phyloP scores from a whole-genome alignment of 2,329 filamentous ascomycete genomes.

The Colletotrichum sp. region DNA sequence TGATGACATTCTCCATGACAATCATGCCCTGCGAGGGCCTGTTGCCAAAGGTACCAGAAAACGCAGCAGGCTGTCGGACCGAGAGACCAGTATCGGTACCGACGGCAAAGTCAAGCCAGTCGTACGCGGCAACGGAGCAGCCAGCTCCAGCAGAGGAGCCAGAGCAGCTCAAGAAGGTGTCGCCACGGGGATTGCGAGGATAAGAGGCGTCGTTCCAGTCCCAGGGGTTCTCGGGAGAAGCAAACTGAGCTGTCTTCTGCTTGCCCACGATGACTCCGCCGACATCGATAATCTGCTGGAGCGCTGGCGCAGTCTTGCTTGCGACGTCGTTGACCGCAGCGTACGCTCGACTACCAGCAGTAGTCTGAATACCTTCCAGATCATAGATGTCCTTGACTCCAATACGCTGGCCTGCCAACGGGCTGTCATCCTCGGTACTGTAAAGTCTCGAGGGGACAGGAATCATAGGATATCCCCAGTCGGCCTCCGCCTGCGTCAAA shows the following conservation, averaged over 20 bases:
- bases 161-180: conserved; percentile 43
- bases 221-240: conserved; percentile 41
- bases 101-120: conserved; percentile 30
- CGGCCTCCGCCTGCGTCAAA: background rate
- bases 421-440: conserved; percentile 31
- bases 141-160: conserved; percentile 30
- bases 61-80: conserved; percentile 29
- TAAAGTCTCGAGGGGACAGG: conserved; percentile 45
- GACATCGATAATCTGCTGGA: conserved; percentile 61
- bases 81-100: conserved; percentile 28
- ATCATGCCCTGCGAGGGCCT: conserved; percentile 31
- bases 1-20: conserved; percentile 26
- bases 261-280: conserved; percentile 64
- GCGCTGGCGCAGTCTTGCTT: conserved; percentile 50
- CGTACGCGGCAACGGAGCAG: conserved; percentile 30
- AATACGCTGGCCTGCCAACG: conserved; percentile 41
- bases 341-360: conserved; percentile 63
- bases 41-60: conserved; percentile 31
- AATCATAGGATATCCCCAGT: conserved; percentile 19
- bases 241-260: conserved; percentile 55
- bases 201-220: conserved; percentile 47
- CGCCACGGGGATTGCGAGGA: conserved; percentile 52
- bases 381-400: conserved; percentile 38
- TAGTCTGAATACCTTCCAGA: conserved; percentile 56
- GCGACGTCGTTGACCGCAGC: conserved; percentile 55